These are phyloP conservation scores for Lophium mytilinum DNA, from an alignment of 495 filamentous ascomycete species.

Conservation along the genomic window DNA sequence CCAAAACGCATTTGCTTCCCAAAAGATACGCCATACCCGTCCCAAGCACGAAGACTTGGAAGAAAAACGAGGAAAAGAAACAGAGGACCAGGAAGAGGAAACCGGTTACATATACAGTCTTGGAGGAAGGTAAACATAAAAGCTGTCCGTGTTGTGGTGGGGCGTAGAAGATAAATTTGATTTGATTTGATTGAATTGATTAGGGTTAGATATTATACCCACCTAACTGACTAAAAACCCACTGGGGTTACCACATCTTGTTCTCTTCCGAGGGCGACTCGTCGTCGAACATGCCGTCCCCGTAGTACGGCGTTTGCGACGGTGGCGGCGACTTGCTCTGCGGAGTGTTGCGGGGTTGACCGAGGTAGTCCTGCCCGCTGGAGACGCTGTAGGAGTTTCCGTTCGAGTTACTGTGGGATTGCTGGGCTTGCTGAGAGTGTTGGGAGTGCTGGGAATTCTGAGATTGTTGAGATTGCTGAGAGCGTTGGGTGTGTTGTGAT, in stretches of 20 bases:
- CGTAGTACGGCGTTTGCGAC: slow-evolving; percentile 11
- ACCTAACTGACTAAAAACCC: too few species aligned
- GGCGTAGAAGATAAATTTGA: too few species aligned
- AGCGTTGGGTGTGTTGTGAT: slow-evolving; percentile 8
- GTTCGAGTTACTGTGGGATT: slow-evolving; percentile 7
- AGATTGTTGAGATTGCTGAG: slow-evolving; percentile 1
- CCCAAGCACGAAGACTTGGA: too few species aligned
- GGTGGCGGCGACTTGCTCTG: not conserved
- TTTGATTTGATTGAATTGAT: too few species aligned
- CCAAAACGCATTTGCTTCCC: too few species aligned
- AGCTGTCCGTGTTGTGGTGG: too few species aligned
- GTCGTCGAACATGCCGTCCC: slow-evolving; percentile 17
- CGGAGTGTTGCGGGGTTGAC: slow-evolving; percentile 16
- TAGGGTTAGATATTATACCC: too few species aligned
- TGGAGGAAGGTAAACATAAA: too few species aligned
- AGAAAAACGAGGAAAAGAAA: too few species aligned
- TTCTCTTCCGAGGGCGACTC: slow-evolving; percentile 12
- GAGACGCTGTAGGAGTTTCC: slow-evolving; percentile 30
- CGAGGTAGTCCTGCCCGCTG: slow-evolving; percentile 30
- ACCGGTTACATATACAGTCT: too few species aligned
- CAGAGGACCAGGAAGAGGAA: too few species aligned
- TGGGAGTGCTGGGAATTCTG: slow-evolving; percentile 12
- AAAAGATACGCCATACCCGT: too few species aligned
- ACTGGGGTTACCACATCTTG: slow-evolving; percentile 21
- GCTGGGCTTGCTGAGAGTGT: slow-evolving; percentile 4